Conservation (phyloP, 2,329 filamentous ascomycete species). For the Alternaria sp. region DNA sequence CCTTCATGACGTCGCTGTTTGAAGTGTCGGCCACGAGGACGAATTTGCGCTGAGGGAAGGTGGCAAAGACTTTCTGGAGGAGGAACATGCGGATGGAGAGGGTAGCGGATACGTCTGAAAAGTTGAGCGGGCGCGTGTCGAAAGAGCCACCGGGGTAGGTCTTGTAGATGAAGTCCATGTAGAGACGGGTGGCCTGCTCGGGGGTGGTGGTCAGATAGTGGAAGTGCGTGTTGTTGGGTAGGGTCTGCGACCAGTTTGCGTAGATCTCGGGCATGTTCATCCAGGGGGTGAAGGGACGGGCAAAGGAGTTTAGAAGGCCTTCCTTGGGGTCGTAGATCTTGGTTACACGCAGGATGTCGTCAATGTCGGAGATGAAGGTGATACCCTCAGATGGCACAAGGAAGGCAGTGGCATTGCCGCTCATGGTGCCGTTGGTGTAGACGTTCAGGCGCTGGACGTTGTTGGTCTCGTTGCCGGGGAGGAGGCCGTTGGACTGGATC, state of each 20-base stretch:
- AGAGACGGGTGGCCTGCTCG: slow-evolving; percentile 78
- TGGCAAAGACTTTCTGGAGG: slow-evolving; percentile 75
- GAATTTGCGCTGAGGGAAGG: slow-evolving; percentile 77
- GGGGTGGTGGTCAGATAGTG: slow-evolving; percentile 84
- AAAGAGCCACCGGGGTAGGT: slow-evolving; percentile 80
- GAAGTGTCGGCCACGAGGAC: slow-evolving; percentile 79
- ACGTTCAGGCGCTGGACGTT: slow-evolving; percentile 73
- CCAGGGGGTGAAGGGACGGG: slow-evolving; percentile 74
- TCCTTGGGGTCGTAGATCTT: slow-evolving; percentile 81
- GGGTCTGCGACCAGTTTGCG: slow-evolving; percentile 73
- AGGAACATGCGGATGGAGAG: slow-evolving; percentile 74
- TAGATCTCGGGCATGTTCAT: slow-evolving; percentile 83
- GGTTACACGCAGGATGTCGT: slow-evolving; percentile 81
- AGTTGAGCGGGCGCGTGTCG: slow-evolving; percentile 77
- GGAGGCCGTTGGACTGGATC: slow-evolving; percentile 64
- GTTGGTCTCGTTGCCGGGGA: slow-evolving; percentile 70
- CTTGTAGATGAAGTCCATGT: slow-evolving; percentile 81
- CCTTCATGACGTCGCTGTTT: slow-evolving; percentile 79
- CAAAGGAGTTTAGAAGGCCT: slow-evolving; percentile 79
- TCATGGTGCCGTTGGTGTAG: slow-evolving; percentile 69
- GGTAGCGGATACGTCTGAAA: slow-evolving; percentile 76
- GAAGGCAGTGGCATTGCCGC: slow-evolving; percentile 79
- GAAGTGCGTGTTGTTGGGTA: slow-evolving; percentile 73
- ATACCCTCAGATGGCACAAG: slow-evolving; percentile 74
- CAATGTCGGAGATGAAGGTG: slow-evolving; percentile 79